Base-by-base conservation (phyloP, 345 rosid species). In the Pugionium cornutum region DNA sequence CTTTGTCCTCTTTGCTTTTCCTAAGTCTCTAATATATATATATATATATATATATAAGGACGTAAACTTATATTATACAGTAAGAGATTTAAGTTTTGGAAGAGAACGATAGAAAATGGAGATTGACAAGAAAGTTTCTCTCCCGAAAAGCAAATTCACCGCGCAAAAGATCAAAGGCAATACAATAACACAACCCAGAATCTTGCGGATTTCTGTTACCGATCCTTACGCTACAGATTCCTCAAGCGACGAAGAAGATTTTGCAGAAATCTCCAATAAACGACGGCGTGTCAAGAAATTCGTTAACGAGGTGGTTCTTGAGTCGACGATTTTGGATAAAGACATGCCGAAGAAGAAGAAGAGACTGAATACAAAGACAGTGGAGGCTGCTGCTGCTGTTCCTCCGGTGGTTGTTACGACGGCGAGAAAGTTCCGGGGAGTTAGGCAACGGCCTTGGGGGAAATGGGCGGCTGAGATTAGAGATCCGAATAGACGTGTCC, bases 391-490 rank as follows among this genome's bases (percentile, higher is more conserved):
- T n/a, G 34, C 9, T 50, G 4, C 41, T 32, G 26, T 18, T 26
- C 53, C 68, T 39, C 18, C 18, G 18, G 75, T 32, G 7, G 31
- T 30, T 34, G 44, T 6, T 9, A 45, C 69, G 44, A 61, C 66
- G 2, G 74, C 65, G 40, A 88, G 73, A 74, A 94, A 86, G 83
- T 90, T 71, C 55, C 76, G 99, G 6, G 99, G 99, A 0, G 99
- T 94, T 25, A 74, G 99, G 51, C 99, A 83, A 75, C 52, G 99
- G 43, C 99, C 99, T 0, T 94, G 99, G 99, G 99, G 99, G 0
- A 94, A 89, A 78, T 94, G 97, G 96, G 99, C 99, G 57, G 99
- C 99, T 25, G 99, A 94, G 84, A 94, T 94, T 29, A 86, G 99
- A 67, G 99, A 94, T 73, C 97, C 99, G 6, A 66, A 51, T 33